phyloP scores from a whole-genome alignment of 768 basidiomycete species.

The Boletales sp. region DNA sequence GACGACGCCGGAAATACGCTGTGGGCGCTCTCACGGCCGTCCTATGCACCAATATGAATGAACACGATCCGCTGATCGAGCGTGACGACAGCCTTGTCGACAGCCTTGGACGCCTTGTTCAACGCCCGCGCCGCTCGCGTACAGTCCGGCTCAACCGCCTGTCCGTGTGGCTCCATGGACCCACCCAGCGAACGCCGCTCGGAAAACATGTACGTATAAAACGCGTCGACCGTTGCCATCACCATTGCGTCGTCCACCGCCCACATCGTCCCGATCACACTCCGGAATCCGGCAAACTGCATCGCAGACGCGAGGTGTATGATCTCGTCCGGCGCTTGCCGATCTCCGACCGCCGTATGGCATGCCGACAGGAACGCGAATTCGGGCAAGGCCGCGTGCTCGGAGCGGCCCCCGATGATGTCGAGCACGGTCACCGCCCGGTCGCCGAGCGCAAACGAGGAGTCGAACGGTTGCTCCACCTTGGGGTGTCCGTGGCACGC shows the following conservation, averaged over 20 bases:
- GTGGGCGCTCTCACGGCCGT: too few species aligned
- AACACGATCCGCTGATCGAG: slow-evolving; percentile 14
- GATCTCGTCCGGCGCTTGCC: slow-evolving; percentile 27
- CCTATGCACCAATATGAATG: too few species aligned
- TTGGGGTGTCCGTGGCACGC: slow-evolving; percentile 31
- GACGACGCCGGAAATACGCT: too few species aligned
- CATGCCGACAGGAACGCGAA: slow-evolving; percentile 36
- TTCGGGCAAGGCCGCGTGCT: neutral
- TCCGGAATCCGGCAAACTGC: slow-evolving; percentile 33
- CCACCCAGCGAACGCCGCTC: too few species aligned
- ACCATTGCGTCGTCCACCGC: slow-evolving; percentile 26
- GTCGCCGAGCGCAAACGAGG: slow-evolving; percentile 24
- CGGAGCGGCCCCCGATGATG: slow-evolving; percentile 13
- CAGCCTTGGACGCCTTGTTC: slow-evolving; percentile 19
- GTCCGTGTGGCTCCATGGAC: neutral
- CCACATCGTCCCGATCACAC: slow-evolving; percentile 36
- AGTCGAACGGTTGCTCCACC: slow-evolving; percentile 20
- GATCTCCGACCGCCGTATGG: slow-evolving; percentile 26
- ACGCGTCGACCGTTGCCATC: slow-evolving; percentile 15
- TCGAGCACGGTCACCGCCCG: slow-evolving; percentile 19
- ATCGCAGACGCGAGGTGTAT: slow-evolving; percentile 35
- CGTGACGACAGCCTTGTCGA: slow-evolving; percentile 15
- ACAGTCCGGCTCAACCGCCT: slow-evolving; percentile 1
- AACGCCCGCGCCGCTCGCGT: slow-evolving; percentile 8
- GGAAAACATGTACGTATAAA: slow-evolving; percentile 19